Conservation (phyloP, 1,284 basidiomycete genomes). For the Kwoniella shivajii region DNA sequence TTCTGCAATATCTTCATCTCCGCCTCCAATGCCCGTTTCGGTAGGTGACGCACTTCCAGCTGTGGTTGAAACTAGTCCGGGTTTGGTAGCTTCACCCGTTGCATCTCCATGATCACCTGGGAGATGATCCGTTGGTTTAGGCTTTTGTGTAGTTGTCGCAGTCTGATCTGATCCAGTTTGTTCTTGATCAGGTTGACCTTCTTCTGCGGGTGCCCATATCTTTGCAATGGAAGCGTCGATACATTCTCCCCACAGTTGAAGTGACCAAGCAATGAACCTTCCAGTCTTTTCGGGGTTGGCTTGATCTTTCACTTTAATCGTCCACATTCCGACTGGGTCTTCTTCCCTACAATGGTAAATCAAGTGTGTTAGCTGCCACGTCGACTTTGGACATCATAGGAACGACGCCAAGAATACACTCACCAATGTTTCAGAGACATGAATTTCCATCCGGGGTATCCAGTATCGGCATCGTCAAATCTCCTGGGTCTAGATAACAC, state of each 20-base stretch:
- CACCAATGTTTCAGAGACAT: constrained; percentile 99
- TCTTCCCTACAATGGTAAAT: constrained; percentile 70
- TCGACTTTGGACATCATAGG: background rate
- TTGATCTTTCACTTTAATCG: constrained; percentile 79
- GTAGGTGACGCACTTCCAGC: constrained; percentile 14
- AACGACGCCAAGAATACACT: constrained; percentile 39
- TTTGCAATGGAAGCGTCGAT: constrained; percentile 71
- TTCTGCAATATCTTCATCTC: constrained; percentile 20
- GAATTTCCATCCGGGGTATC: constrained; percentile 93
- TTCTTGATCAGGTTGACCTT: constrained; percentile 53
- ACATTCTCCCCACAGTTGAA: constrained; percentile 91
- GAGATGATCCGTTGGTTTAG: constrained; percentile 85
- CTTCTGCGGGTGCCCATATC: constrained; percentile 59
- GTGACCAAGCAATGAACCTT: constrained; percentile 85
- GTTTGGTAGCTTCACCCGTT: constrained; percentile 45
- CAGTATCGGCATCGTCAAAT: constrained; percentile 68
- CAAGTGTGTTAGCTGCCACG: constrained; percentile 9
- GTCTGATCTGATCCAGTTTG: constrained; percentile 55
- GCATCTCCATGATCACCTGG: constrained; percentile 76
- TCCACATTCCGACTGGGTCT: constrained; percentile 90
- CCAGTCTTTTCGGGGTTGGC: constrained; percentile 66
- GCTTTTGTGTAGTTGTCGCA: constrained; percentile 58
- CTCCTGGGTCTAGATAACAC: constrained; percentile 74
- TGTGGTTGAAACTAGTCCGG: constrained; percentile 33
- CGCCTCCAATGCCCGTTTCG: constrained; percentile 8